These are phyloP conservation scores for Cladorrhinum sp. DNA, from an alignment of 2,329 filamentous ascomycete species.

Conservation along the genomic window DNA sequence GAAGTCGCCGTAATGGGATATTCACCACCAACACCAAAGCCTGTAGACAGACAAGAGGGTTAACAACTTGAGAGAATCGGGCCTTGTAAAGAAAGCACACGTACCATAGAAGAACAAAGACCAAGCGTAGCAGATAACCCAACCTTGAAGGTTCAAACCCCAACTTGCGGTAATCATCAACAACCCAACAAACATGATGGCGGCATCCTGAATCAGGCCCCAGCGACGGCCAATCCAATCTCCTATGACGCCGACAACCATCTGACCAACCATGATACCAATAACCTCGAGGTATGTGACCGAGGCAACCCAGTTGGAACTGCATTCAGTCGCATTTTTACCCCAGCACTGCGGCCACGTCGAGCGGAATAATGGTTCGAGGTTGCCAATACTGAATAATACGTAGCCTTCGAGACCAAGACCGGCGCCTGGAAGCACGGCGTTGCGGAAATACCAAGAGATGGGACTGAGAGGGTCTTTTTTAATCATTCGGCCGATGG, in stretches of 20 bases:
- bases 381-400: conserved; percentile 92
- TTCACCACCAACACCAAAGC: conserved; percentile 71
- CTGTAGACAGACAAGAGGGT: conserved; percentile 27
- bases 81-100: conserved; percentile 29
- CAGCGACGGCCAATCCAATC: conserved; percentile 85
- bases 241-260: conserved; percentile 71
- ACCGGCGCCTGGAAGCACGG: conserved; percentile 87
- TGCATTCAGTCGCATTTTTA: conserved; percentile 59
- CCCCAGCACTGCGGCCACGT: conserved; percentile 80
- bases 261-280: conserved; percentile 93
- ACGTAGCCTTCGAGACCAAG: conserved; percentile 93
- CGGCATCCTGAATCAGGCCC: conserved; percentile 92
- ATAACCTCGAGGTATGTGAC: conserved; percentile 90
- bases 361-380: conserved; percentile 74
- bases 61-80: conserved; percentile 35
- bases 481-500: conserved; percentile 78
- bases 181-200: conserved; percentile 91
- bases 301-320: conserved; percentile 74
- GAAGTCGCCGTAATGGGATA: conserved; percentile 97
- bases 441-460: conserved; percentile 84
- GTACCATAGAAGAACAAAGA: conserved; percentile 87
- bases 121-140: conserved; percentile 97
- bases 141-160: conserved; percentile 83
- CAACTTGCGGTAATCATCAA: conserved; percentile 89
- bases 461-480: conserved; percentile 79